These are phyloP conservation scores for Escallonia herrerae DNA, from an alignment of 129 eudicot species.

Conservation along the genomic window DNA sequence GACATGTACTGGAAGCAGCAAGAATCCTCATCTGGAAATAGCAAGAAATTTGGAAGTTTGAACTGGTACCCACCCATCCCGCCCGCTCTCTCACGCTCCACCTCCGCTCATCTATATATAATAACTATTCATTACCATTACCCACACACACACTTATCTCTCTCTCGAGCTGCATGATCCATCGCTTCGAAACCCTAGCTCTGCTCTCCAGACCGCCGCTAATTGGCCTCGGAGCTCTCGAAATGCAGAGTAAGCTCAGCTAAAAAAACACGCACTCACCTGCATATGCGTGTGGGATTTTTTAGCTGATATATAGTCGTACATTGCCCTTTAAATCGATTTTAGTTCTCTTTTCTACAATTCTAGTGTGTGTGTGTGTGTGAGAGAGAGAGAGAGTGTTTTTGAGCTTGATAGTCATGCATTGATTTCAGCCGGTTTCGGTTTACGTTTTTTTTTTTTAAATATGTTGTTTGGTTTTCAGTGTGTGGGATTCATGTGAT, in stretches of 20 bases:
- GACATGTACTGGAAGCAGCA: background rate
- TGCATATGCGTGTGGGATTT: background rate
- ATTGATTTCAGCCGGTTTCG: background rate
- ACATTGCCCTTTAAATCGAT: background rate
- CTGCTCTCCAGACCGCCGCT: conserved; percentile 20
- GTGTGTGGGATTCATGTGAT: background rate
- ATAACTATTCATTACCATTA: background rate
- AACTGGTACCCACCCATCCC: conserved; percentile 52
- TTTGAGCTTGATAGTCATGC: background rate
- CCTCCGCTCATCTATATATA: conserved; percentile 1
- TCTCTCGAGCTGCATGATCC: conserved; percentile 17
- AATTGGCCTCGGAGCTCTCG: conserved; percentile 24
- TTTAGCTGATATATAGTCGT: background rate
- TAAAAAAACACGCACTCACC: too few species aligned
- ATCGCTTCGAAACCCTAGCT: conserved; percentile 27
- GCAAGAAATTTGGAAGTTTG: conserved; percentile 27
- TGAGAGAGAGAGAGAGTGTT: background rate
- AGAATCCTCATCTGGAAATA: background rate
- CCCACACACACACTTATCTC: too few species aligned
- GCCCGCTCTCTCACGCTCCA: conserved; percentile 20
- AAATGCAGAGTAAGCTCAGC: conserved; percentile 47
- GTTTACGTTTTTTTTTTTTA: background rate
- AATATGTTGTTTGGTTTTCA: background rate
- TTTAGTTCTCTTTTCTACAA: background rate
- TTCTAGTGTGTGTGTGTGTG: background rate